These are phyloP conservation scores for Fusarium sarcochroum DNA, from an alignment of 2,329 filamentous ascomycete genomes.

Conservation along the genomic window DNA sequence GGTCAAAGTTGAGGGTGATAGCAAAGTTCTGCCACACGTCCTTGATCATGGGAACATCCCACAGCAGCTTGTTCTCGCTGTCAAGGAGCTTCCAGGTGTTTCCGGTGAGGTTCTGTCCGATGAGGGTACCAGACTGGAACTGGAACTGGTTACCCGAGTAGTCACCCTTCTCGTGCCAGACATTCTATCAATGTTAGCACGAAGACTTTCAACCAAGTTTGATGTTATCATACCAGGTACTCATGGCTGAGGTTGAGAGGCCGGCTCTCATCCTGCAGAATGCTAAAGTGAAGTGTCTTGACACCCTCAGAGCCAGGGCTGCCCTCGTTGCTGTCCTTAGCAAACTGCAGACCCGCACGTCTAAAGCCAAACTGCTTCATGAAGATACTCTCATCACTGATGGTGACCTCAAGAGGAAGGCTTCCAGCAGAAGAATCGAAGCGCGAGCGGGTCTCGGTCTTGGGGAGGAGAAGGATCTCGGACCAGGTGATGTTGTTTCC, in stretches of 20 bases:
- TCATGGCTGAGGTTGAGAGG: constrained; percentile 72
- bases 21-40: constrained; percentile 74
- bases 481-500: constrained; percentile 67
- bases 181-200: constrained; percentile 39
- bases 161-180: constrained; percentile 63
- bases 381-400: constrained; percentile 73
- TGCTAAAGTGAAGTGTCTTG: constrained; percentile 73
- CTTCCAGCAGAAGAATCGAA: constrained; percentile 55
- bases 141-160: constrained; percentile 67
- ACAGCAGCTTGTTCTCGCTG: constrained; percentile 65
- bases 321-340: constrained; percentile 58
- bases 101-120: constrained; percentile 55
- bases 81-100: constrained; percentile 62
- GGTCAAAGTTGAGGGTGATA: constrained; percentile 68
- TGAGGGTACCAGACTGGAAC: constrained; percentile 68
- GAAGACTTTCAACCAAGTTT: fast-evolving
- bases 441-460: constrained; percentile 54
- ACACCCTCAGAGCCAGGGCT: constrained; percentile 65
- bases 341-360: constrained; percentile 58
- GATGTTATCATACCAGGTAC: constrained; percentile 62
- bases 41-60: constrained; percentile 64
- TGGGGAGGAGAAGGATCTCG: constrained; percentile 62
- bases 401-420: constrained; percentile 66
- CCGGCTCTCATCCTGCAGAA: constrained; percentile 65
- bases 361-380: constrained; percentile 71